phyloP scores from a whole-genome alignment of 352 stramenopile species.

The Pythium chondricola region DNA sequence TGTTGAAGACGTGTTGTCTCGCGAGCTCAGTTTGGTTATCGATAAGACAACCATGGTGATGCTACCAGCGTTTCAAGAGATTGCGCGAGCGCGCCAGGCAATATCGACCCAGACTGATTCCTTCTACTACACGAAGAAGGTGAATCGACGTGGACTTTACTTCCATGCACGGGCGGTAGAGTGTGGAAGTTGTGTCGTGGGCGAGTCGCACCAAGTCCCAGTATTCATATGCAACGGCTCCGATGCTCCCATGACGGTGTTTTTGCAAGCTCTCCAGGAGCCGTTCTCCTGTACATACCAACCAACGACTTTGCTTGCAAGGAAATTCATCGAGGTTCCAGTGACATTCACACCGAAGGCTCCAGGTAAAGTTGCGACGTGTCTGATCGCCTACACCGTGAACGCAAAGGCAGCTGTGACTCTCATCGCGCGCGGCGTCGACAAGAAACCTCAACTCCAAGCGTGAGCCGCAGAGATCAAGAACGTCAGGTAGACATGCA shows the following conservation, averaged over 20 bases:
- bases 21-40: slow-evolving; percentile 70
- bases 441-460: neutral
- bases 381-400: slow-evolving; percentile 74
- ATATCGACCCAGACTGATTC: slow-evolving; percentile 72
- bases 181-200: slow-evolving; percentile 64
- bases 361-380: slow-evolving; percentile 76
- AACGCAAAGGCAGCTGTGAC: slow-evolving; percentile 75
- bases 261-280: slow-evolving; percentile 70
- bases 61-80: slow-evolving; percentile 53
- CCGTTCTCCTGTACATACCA: slow-evolving; percentile 73
- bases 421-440: slow-evolving; percentile 60
- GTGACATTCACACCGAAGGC: slow-evolving; percentile 73
- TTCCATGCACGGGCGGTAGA: slow-evolving; percentile 83
- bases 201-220: slow-evolving; percentile 69
- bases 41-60: slow-evolving; percentile 26
- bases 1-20: slow-evolving; percentile 36
- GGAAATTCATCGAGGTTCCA: slow-evolving; percentile 82
- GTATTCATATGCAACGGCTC: slow-evolving; percentile 87
- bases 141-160: slow-evolving; percentile 66
- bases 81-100: slow-evolving; percentile 50
- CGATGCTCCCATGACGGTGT: slow-evolving; percentile 73
- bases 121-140: slow-evolving; percentile 83
- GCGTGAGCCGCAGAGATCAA: neutral
- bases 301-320: slow-evolving; percentile 70
- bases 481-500: no score